Base-by-base conservation (phyloP, 2,329 filamentous ascomycete genomes). In the Tolypocladium tundrense region DNA sequence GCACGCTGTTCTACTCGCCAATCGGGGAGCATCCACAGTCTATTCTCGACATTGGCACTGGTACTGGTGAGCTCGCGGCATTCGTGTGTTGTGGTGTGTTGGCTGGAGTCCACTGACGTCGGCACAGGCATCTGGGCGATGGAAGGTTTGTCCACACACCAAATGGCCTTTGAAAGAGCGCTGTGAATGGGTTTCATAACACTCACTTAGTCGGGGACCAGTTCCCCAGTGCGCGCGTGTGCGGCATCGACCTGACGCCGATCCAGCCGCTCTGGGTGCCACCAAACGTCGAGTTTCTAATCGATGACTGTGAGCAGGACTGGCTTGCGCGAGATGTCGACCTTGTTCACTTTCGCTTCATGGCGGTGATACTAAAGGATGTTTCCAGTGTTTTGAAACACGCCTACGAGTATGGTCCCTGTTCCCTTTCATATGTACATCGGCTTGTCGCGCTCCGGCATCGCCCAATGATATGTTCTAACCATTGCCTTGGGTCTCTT, bases 11-110 rank as follows among this genome's bases (percentile, higher is more conserved):
- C 59, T 70, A 73, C 54, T 70, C 76, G 10, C 77, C 76, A 1
- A 65, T 80, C 50, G 58, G 68, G 4, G 65, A 70, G 16, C 65
- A 71, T 19, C 62, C 59, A 14, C 63, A 77, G 55, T 62, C 62
- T 40, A 65, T 77, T 4, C 63, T 76, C 43, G 76, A 78, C 60
- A 60, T 78, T 35, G 76, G 75, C 73, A 68, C 59, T 64, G 70
- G 53, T 1, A 58, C 58, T 24, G 62, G 59, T 64, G 10, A 37
- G 16, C 13, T 48, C 0, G 8, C 3, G 10, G 5, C 37, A 16
- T 16, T 16, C 35, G 35, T 11, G 35, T 14, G 37, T 2, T 13
- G 37, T 33, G 19, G 13, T 6, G 6, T 19, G 24, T 51, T 39
- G 13, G 31, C 31, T 52, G 10, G 8, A 7, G 11, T 4, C 14